These are phyloP conservation scores for Oropetium thomaeum DNA, from an alignment of 176 grass and related monocot species.

Conservation along the genomic window DNA sequence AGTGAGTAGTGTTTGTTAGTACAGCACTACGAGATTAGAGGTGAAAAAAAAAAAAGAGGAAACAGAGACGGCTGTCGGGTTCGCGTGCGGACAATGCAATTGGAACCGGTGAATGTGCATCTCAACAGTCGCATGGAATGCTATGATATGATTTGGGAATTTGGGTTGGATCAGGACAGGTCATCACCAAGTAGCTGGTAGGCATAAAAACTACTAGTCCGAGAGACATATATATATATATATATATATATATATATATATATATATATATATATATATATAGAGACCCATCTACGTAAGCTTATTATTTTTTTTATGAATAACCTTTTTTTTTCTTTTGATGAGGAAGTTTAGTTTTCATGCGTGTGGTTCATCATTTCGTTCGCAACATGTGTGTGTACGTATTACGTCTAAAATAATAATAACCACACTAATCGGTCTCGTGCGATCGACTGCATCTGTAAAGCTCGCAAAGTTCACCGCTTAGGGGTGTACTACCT, in stretches of 20 bases:
- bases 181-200: neutral
- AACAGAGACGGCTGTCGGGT: conserved; percentile 17
- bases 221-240: too few species aligned
- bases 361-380: neutral
- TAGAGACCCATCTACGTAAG: too few species aligned
- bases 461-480: neutral
- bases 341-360: neutral
- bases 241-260: too few species aligned
- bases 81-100: conserved; percentile 23
- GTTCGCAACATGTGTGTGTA: too few species aligned
- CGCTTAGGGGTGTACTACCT: too few species aligned
- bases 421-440: too few species aligned
- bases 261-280: too few species aligned
- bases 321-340: too few species aligned
- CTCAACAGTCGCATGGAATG: neutral
- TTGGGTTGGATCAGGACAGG: neutral
- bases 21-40: conserved; percentile 30
- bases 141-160: conserved; percentile 5
- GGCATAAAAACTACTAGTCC: neutral
- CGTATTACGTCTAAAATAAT: too few species aligned
- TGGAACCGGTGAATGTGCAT: conserved; percentile 37
- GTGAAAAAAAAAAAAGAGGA: too few species aligned
- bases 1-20: conserved; percentile 23
- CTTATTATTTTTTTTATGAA: too few species aligned
- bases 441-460: neutral